Conservation (phyloP, 2,329 filamentous ascomycete genomes). For the Colletotrichum limetticola region DNA sequence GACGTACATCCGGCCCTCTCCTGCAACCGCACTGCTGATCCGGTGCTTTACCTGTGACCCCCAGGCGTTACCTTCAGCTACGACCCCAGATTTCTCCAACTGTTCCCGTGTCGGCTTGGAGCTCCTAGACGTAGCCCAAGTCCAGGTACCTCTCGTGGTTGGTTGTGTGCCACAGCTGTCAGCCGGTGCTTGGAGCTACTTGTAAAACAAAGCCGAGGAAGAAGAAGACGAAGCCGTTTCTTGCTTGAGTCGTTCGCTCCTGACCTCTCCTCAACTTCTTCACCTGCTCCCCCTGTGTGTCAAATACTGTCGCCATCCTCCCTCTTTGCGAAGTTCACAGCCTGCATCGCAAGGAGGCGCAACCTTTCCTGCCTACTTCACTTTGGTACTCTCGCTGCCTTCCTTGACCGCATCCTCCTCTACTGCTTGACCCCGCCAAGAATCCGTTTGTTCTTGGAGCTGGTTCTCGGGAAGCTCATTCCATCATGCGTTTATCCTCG, state of each 20-base stretch:
- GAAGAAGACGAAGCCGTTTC: not conserved
- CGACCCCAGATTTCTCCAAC: slow-evolving; percentile 32
- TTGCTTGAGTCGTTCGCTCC: not conserved
- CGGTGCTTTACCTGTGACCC: slow-evolving; percentile 16
- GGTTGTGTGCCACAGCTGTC: not conserved
- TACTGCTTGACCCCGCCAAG: not conserved
- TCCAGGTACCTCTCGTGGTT: not conserved
- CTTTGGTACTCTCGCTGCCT: not conserved
- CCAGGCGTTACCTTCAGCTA: not conserved
- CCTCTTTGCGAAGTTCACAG: not conserved
- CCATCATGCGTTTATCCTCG: slow-evolving; percentile 42
- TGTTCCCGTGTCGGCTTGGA: slow-evolving; percentile 13
- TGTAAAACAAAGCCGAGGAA: slow-evolving; percentile 10
- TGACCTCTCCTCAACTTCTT: not conserved
- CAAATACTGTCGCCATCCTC: not conserved
- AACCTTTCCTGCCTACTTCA: not conserved
- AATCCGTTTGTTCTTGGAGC: not conserved
- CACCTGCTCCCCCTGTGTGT: not conserved
- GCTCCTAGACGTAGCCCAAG: not conserved
- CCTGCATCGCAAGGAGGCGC: not conserved
- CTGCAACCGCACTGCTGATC: not conserved
- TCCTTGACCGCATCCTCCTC: not conserved
- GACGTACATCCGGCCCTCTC: slow-evolving; percentile 13
- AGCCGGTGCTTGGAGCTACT: not conserved
- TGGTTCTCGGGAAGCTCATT: slow-evolving; percentile 2